These are phyloP conservation scores for Candida fluviatilis DNA, from an alignment of 805 yeast genomes.

Conservation along the genomic window DNA sequence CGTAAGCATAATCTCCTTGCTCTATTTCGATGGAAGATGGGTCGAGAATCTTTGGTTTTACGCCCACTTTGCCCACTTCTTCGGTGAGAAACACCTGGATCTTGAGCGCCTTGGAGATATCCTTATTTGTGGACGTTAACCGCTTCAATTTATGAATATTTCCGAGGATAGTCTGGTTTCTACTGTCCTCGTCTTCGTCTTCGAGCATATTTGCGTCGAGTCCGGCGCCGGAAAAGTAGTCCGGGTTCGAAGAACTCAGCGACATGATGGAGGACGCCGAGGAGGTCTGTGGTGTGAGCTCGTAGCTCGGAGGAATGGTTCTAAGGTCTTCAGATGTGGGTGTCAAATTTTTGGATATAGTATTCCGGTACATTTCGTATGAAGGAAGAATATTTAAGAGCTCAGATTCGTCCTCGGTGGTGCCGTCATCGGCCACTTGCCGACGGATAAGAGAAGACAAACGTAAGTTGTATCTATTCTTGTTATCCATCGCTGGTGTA, in stretches of 20 bases:
- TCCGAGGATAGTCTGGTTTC: constrained; percentile 34
- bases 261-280: constrained; percentile 6
- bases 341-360: constrained; percentile 31
- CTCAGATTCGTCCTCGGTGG: constrained; percentile 17
- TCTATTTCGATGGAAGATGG: constrained; percentile 27
- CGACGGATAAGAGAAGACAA: constrained; percentile 14
- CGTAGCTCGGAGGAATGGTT: constrained; percentile 33
- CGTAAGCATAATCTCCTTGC: constrained; percentile 36
- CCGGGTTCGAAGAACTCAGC: constrained; percentile 8
- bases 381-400: constrained; percentile 37
- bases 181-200: constrained; percentile 15
- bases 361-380: constrained; percentile 37
- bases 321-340: constrained; percentile 25
- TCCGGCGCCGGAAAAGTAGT: constrained; percentile 14
- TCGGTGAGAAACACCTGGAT: constrained; percentile 31
- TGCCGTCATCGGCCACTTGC: constrained; percentile 3
- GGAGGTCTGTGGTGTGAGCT: constrained; percentile 20
- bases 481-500: constrained; percentile 11
- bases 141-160: constrained; percentile 31
- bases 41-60: constrained; percentile 25
- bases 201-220: constrained; percentile 2
- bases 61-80: constrained; percentile 29
- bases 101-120: constrained; percentile 20
- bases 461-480: constrained; percentile 17
- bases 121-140: constrained; percentile 25